phyloP scores from a whole-genome alignment of 768 basidiomycete genomes.

The Boletus barrowsii region DNA sequence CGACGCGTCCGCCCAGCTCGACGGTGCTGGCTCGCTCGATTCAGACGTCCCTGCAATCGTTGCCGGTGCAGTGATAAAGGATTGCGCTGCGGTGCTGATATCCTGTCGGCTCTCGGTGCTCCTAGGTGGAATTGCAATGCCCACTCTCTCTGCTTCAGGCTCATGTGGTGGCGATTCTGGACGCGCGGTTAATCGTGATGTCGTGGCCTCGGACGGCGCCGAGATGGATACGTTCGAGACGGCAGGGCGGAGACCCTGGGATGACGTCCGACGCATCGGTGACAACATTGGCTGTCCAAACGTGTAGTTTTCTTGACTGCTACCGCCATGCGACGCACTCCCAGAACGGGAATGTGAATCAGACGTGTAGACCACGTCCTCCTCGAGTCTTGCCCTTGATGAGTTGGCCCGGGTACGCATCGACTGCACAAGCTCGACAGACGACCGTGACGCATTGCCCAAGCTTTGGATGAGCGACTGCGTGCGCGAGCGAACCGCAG shows the following conservation, averaged over 20 bases:
- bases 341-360: constrained; percentile 40
- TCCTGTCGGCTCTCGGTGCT: constrained; percentile 47
- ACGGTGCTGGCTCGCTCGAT: constrained; percentile 43
- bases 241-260: constrained; percentile 16
- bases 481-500: constrained; percentile 57
- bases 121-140: constrained; percentile 26
- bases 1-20: constrained; percentile 47
- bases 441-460: constrained; percentile 57
- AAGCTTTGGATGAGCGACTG: constrained; percentile 68
- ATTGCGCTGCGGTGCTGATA: constrained; percentile 66
- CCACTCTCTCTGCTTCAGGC: constrained; percentile 17
- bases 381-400: constrained; percentile 67
- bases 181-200: constrained; percentile 22
- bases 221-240: constrained; percentile 23
- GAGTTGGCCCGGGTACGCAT: constrained; percentile 58
- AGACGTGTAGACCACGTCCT: constrained; percentile 40
- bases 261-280: constrained; percentile 21
- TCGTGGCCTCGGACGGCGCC: constrained; percentile 25
- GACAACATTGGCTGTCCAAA: constrained; percentile 59
- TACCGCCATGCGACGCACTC: constrained; percentile 41
- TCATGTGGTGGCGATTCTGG: constrained; percentile 14
- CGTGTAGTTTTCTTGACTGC: constrained; percentile 67
- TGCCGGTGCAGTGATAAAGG: constrained; percentile 65
- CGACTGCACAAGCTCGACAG: constrained; percentile 52
- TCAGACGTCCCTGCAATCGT: constrained; percentile 57